These are phyloP conservation scores for Xerocomus potaroensis DNA, from an alignment of 768 basidiomycete genomes.

Conservation along the genomic window DNA sequence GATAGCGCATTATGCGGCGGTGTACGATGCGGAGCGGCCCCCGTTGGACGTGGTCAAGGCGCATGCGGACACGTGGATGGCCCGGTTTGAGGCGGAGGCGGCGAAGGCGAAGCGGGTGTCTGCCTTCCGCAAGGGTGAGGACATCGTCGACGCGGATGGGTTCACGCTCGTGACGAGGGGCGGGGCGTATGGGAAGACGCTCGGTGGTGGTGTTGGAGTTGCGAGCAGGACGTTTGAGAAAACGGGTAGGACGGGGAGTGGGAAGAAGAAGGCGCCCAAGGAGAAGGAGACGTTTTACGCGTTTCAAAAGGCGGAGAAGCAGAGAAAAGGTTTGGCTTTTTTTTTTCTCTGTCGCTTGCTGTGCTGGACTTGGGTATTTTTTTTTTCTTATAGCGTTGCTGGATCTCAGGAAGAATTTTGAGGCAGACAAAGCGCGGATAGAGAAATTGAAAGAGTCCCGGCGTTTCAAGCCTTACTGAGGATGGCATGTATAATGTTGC, in stretches of 20 bases:
- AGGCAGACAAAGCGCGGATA: slow-evolving; percentile 70
- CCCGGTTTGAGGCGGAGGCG: slow-evolving; percentile 52
- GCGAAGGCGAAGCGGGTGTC: slow-evolving; percentile 58
- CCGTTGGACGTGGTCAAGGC: slow-evolving; percentile 65
- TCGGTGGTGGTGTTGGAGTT: slow-evolving; percentile 74
- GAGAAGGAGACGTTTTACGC: slow-evolving; percentile 81
- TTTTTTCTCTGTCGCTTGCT: slow-evolving; percentile 1
- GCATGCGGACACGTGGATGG: slow-evolving; percentile 80
- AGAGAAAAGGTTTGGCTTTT: slow-evolving; percentile 61
- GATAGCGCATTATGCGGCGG: slow-evolving; percentile 62
- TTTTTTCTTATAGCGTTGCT: slow-evolving; percentile 41
- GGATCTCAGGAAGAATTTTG: slow-evolving; percentile 72
- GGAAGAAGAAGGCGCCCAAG: slow-evolving; percentile 54
- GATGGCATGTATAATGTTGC: slow-evolving; percentile 11
- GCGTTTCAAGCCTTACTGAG: slow-evolving; percentile 88
- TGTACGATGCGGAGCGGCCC: slow-evolving; percentile 68
- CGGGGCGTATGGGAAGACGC: slow-evolving; percentile 82
- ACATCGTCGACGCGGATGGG: slow-evolving; percentile 89
- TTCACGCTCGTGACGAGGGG: slow-evolving; percentile 94
- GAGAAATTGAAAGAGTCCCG: slow-evolving; percentile 57
- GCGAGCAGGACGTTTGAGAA: slow-evolving; percentile 55
- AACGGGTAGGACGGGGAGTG: slow-evolving; percentile 33
- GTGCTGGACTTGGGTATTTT: neutral
- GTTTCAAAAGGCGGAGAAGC: slow-evolving; percentile 89
- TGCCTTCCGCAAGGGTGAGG: slow-evolving; percentile 77